Conservation (phyloP, 1,284 basidiomycete genomes). For the Takashimella koratensis region DNA sequence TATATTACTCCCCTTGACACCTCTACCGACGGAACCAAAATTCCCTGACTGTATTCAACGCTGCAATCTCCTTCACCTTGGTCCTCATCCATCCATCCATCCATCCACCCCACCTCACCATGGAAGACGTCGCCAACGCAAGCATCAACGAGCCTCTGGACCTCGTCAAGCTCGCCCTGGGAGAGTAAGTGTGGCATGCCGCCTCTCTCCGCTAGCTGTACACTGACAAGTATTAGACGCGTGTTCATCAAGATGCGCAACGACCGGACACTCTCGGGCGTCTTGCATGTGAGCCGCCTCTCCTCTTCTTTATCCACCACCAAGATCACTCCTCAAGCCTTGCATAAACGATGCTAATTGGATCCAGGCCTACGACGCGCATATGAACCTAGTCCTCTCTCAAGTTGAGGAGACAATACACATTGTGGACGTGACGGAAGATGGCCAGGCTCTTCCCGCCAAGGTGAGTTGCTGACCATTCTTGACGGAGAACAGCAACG, state of each 20-base stretch:
- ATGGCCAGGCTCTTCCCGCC: constrained; percentile 49
- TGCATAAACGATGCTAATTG: background rate
- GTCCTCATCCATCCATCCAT: background rate
- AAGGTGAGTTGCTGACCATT: constrained; percentile 41
- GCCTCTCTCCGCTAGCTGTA: too few relatives aligned
- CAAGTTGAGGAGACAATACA: constrained; percentile 97
- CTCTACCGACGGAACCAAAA: constrained; percentile 2
- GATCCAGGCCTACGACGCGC: constrained; percentile 90
- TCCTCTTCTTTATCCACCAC: background rate
- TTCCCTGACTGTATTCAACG: too few relatives aligned
- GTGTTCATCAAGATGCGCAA: constrained; percentile 75
- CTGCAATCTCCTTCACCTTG: background rate
- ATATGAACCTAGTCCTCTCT: constrained; percentile 98
- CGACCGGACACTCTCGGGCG: constrained; percentile 86
- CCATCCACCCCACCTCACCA: constrained; percentile 14
- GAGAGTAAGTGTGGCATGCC: constrained; percentile 82
- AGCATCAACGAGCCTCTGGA: constrained; percentile 96
- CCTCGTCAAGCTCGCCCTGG: constrained; percentile 89
- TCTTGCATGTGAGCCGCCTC: constrained; percentile 68
- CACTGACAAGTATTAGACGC: constrained; percentile 24
- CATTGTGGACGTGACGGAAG: constrained; percentile 68
- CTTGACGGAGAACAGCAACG: background rate
- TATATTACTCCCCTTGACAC: too few relatives aligned
- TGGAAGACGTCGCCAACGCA: constrained; percentile 57
- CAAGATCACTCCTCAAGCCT: background rate